Evolutionary conservation across 352 stramenopile genomes (phyloP).

Genomic region (Phytophthora pisi): DNA sequence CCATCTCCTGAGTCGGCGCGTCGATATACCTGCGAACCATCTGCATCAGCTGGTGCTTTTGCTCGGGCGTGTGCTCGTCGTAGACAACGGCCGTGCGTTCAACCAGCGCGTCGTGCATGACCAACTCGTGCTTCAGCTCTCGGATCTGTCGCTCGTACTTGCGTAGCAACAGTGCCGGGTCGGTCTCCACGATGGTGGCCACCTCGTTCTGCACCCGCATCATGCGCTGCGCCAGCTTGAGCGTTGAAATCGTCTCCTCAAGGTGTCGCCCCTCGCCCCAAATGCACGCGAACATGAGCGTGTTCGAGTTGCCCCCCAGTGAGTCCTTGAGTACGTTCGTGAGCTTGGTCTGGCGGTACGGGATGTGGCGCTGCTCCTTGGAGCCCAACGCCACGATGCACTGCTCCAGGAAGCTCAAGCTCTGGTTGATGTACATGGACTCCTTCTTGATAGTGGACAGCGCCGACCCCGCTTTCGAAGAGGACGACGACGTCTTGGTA

Average conservation of each 20-base stretch:
- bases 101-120: slow-evolving; percentile 94
- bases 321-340: slow-evolving; percentile 94
- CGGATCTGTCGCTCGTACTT: slow-evolving; percentile 93
- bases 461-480: slow-evolving; percentile 14
- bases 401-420: slow-evolving; percentile 95
- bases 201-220: slow-evolving; percentile 94
- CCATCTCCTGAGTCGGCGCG: slow-evolving; percentile 67
- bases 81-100: slow-evolving; percentile 86
- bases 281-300: slow-evolving; percentile 95
- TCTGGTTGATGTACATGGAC: slow-evolving; percentile 98
- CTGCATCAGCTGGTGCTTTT: slow-evolving; percentile 83
- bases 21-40: slow-evolving; percentile 81
- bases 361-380: background rate
- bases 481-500: slow-evolving; percentile 13
- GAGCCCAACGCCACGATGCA: slow-evolving; percentile 48
- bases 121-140: slow-evolving; percentile 93
- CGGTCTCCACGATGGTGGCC: slow-evolving; percentile 83
- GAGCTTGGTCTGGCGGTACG: slow-evolving; percentile 95
- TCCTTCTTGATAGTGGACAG: slow-evolving; percentile 94
- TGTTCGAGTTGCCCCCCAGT: slow-evolving; percentile 96
- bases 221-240: slow-evolving; percentile 93
- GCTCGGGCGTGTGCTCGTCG: slow-evolving; percentile 91
- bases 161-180: slow-evolving; percentile 82
- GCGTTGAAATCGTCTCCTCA: slow-evolving; percentile 94
- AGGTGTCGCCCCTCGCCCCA: slow-evolving; percentile 92